Conservation (phyloP, 768 basidiomycete species). For the Boletus rubescentipes region DNA sequence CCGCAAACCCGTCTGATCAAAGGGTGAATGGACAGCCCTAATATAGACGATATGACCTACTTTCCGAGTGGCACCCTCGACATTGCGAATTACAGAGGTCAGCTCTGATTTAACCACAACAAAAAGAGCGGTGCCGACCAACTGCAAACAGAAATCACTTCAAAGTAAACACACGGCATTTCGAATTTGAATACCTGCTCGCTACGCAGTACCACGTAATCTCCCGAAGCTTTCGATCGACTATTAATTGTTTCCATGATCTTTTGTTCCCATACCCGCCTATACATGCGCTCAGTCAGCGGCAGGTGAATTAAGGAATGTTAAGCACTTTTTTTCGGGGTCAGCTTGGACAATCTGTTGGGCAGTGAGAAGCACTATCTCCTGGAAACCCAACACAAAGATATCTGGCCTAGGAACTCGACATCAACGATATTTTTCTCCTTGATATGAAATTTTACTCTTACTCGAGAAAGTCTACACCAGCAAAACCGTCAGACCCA, state of each 20-base stretch:
- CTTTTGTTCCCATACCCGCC: constrained; percentile 82
- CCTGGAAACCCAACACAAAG: constrained; percentile 90
- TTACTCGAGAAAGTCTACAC: constrained; percentile 20
- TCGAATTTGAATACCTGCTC: constrained; percentile 64
- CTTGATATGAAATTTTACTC: constrained; percentile 11
- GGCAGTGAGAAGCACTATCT: constrained; percentile 96
- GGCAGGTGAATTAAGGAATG: not conserved
- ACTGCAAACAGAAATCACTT: constrained; percentile 41
- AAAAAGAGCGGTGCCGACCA: constrained; percentile 93
- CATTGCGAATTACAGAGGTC: constrained; percentile 79
- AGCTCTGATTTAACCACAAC: constrained; percentile 79
- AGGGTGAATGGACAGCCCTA: not conserved
- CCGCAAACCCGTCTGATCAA: constrained; percentile 69
- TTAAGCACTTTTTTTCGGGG: constrained; percentile 79
- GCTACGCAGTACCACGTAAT: constrained; percentile 86
- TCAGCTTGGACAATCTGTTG: constrained; percentile 96
- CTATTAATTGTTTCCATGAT: constrained; percentile 77
- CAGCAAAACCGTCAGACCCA: constrained; percentile 1
- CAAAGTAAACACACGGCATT: not conserved
- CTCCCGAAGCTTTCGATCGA: constrained; percentile 62
- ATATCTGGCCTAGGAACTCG: constrained; percentile 69
- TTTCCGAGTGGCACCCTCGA: constrained; percentile 91
- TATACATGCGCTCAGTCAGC: constrained; percentile 32
- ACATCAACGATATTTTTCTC: constrained; percentile 26
- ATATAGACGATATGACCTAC: constrained; percentile 37